These are phyloP conservation scores for Clonostachys byssicola DNA, from an alignment of 2,329 filamentous ascomycete genomes.

Conservation along the genomic window DNA sequence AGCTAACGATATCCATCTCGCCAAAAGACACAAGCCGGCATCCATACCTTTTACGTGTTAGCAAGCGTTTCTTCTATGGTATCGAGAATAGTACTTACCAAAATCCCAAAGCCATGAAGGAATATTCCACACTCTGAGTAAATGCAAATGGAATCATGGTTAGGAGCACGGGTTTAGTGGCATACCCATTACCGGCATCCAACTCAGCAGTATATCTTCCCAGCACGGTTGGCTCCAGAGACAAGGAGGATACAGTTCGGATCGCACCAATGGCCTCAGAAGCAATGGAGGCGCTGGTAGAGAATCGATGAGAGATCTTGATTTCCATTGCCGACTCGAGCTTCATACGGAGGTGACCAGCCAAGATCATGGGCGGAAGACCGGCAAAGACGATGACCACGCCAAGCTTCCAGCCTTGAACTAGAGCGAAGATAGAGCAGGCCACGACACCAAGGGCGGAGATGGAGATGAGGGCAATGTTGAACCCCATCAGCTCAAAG, in stretches of 20 bases:
- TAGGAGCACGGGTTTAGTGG: conserved; percentile 69
- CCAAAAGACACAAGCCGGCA: conserved; percentile 66
- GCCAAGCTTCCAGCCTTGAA: conserved; percentile 83
- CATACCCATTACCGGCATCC: conserved; percentile 60
- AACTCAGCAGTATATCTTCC: conserved; percentile 65
- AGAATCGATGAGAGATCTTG: conserved; percentile 15
- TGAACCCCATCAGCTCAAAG: conserved; percentile 82
- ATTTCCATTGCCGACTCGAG: conserved; percentile 59
- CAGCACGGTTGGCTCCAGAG: conserved; percentile 79
- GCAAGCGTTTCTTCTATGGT: too few relatives aligned
- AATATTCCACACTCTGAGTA: conserved; percentile 79
- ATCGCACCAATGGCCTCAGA: conserved; percentile 29
- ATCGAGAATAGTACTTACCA: conserved; percentile 23
- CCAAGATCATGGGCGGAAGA: conserved; percentile 72
- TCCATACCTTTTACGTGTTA: conserved; percentile 58
- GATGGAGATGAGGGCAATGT: conserved; percentile 66
- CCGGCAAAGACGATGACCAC: conserved; percentile 77
- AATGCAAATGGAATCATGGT: conserved; percentile 78
- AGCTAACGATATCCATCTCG: conserved; percentile 78
- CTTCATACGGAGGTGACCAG: conserved; percentile 87
- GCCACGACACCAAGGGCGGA: conserved; percentile 75
- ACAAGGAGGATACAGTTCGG: conserved; percentile 47
- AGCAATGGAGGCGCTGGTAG: conserved; percentile 35
- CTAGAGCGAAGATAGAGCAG: conserved; percentile 65
- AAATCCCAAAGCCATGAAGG: conserved; percentile 82